Evolutionary conservation across 2,329 filamentous ascomycete species (phyloP).

Genomic region (Fusarium sp.): DNA sequence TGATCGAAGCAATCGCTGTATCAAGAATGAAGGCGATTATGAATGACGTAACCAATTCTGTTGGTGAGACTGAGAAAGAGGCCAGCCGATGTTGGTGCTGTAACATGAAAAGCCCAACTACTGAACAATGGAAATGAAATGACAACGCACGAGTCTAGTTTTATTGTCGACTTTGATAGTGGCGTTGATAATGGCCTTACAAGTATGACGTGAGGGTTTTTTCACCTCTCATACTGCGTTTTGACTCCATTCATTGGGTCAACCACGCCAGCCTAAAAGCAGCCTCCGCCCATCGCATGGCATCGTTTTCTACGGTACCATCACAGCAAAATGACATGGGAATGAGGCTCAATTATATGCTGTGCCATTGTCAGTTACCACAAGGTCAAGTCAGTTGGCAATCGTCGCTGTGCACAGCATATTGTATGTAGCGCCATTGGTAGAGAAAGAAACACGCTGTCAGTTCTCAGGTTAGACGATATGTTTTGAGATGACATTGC

Average conservation of each 20-base stretch:
- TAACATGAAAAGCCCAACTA: background rate
- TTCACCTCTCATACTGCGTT: background rate
- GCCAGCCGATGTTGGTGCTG: background rate
- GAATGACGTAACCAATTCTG: constrained; percentile 24
- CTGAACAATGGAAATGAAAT: background rate
- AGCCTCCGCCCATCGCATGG: background rate
- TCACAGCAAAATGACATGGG: background rate
- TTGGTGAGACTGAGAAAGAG: background rate
- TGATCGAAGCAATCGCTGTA: background rate
- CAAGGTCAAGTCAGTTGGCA: background rate
- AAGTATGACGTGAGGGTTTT: constrained; percentile 39
- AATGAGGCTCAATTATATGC: background rate
- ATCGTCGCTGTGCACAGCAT: background rate
- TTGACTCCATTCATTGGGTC: constrained; percentile 20
- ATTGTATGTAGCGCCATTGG: background rate
- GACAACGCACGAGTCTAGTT: background rate
- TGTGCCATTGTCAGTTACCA: background rate
- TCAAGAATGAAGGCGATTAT: background rate
- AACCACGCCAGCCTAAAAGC: constrained; percentile 11
- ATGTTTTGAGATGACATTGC: background rate
- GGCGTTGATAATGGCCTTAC: constrained; percentile 7
- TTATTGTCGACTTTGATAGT: background rate
- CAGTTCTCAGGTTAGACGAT: background rate
- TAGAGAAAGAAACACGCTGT: background rate
- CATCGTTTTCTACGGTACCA: background rate